Conservation (phyloP, 345 rosid genomes). For the Boechera divaricarpa region DNA sequence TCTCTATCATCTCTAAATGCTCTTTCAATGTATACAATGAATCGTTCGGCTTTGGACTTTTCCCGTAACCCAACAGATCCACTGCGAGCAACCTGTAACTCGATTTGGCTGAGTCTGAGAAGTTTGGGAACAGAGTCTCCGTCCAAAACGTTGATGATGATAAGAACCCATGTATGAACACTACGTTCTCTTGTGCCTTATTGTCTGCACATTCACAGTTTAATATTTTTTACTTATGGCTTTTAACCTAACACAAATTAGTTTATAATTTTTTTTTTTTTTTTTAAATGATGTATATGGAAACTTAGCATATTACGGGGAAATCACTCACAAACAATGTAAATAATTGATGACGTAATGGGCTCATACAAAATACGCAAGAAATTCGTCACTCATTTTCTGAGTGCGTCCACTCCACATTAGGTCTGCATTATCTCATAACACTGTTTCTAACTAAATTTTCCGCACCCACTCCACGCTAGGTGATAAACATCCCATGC, state of each 20-base stretch:
- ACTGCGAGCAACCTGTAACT: constrained; percentile 75
- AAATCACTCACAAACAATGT: neutral
- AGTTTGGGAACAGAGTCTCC: constrained; percentile 91
- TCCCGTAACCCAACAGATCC: constrained; percentile 89
- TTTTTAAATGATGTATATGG: too few relatives aligned
- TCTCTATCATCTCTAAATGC: constrained; percentile 92
- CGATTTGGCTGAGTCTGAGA: constrained; percentile 70
- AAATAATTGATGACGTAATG: neutral
- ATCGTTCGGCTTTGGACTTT: constrained; percentile 95
- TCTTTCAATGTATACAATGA: constrained; percentile 89
- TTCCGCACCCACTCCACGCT: too few relatives aligned
- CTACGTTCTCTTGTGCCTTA: constrained; percentile 70
- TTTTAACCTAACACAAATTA: neutral
- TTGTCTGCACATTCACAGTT: constrained; percentile 41
- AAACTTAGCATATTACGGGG: neutral
- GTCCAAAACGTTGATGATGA: constrained; percentile 98
- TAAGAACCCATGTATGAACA: constrained; percentile 98
- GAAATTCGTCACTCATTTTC: neutral
- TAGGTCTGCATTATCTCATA: neutral
- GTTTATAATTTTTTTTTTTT: neutral
- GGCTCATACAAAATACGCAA: neutral
- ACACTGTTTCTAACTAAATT: neutral
- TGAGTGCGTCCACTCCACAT: neutral
- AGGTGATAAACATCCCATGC: neutral
- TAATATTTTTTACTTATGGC: neutral